These are phyloP conservation scores for Adansonia digitata DNA, from an alignment of 345 rosid genomes.

Conservation along the genomic window DNA sequence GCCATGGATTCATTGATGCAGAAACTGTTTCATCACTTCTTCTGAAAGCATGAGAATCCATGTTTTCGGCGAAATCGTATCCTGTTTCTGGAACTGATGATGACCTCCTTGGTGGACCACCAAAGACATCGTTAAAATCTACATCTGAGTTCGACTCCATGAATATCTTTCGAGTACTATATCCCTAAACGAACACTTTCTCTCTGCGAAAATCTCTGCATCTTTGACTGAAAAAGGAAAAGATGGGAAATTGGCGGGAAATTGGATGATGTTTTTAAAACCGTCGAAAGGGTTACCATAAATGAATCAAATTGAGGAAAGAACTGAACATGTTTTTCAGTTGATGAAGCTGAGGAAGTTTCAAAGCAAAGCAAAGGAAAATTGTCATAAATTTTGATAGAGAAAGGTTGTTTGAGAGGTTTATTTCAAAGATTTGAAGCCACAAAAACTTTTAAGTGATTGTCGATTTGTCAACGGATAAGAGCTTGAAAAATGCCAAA, in stretches of 20 bases:
- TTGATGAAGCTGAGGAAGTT: slow-evolving; percentile 6
- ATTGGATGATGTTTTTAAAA: background rate
- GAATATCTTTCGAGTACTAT: slow-evolving; percentile 21
- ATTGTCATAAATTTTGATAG: slow-evolving; percentile 9
- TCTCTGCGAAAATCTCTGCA: slow-evolving; percentile 29
- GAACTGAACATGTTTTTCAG: background rate
- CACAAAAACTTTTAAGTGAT: slow-evolving; percentile 18
- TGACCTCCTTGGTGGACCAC: slow-evolving; percentile 74
- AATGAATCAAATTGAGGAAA: slow-evolving; percentile 1
- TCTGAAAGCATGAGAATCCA: slow-evolving; percentile 22
- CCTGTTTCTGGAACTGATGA: slow-evolving; percentile 45
- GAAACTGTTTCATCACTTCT: slow-evolving; percentile 18
- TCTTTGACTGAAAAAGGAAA: background rate
- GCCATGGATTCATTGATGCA: slow-evolving; percentile 29
- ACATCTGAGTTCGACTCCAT: slow-evolving; percentile 40
- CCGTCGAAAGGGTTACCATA: background rate
- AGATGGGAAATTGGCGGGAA: slow-evolving; percentile 33
- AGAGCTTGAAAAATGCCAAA: slow-evolving; percentile 18
- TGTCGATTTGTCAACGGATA: slow-evolving; percentile 9
- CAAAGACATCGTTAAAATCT: slow-evolving; percentile 77
- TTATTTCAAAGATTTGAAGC: slow-evolving; percentile 29
- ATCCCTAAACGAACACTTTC: slow-evolving; percentile 39
- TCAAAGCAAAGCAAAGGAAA: background rate
- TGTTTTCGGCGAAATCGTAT: slow-evolving; percentile 37
- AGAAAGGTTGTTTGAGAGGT: slow-evolving; percentile 1